These are phyloP conservation scores for Penicillium arizonense DNA, from an alignment of 495 filamentous ascomycete species.

Conservation along the genomic window DNA sequence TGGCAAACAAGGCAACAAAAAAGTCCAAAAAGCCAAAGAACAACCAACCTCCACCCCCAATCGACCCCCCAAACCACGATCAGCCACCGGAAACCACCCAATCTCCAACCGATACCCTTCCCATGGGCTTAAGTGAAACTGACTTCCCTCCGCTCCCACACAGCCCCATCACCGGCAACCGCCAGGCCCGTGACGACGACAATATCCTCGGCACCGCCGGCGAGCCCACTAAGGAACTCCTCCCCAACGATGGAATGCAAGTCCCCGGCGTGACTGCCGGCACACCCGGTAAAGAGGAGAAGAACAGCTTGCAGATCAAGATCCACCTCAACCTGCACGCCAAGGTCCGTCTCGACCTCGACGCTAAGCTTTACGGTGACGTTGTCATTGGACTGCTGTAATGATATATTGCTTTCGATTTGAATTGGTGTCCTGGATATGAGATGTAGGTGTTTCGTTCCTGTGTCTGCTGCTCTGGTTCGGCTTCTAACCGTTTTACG, in stretches of 20 bases:
- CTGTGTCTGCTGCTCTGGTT: no score
- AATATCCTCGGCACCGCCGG: neutral
- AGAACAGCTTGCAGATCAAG: slow-evolving; percentile 22
- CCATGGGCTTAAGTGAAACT: slow-evolving; percentile 10
- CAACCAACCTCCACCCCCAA: neutral
- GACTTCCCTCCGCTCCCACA: slow-evolving; percentile 4
- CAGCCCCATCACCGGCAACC: slow-evolving; percentile 6
- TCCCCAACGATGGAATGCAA: slow-evolving; percentile 4
- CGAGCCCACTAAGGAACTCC: neutral
- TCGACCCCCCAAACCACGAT: neutral
- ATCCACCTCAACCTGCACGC: slow-evolving; percentile 25
- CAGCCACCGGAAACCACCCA: neutral
- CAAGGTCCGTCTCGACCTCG: slow-evolving; percentile 21
- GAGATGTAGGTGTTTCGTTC: neutral
- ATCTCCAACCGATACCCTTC: neutral
- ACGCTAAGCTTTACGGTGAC: slow-evolving; percentile 25
- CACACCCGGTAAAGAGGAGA: slow-evolving; percentile 6
- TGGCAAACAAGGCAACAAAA: neutral
- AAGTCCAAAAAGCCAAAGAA: neutral
- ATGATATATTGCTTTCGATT: neutral
- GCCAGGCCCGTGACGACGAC: slow-evolving; percentile 11
- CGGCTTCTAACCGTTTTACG: no score
- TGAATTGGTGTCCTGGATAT: neutral
- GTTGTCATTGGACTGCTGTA: slow-evolving; percentile 24
- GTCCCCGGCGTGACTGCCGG: slow-evolving; percentile 11